These are phyloP conservation scores for Eleusine coracana DNA, from an alignment of 176 grass and related monocot genomes.

Conservation along the genomic window DNA sequence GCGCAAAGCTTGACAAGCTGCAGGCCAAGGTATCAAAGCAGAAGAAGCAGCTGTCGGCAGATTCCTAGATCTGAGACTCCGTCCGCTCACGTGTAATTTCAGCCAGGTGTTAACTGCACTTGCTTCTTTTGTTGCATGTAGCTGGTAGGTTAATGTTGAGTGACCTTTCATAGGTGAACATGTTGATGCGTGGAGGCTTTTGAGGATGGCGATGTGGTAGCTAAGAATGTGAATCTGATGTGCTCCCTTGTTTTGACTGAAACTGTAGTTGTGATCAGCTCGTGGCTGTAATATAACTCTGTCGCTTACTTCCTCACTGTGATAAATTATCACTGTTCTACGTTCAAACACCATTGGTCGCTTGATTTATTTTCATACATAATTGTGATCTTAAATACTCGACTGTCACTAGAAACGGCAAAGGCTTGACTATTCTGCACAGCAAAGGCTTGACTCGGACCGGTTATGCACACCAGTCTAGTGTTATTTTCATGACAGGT, in stretches of 20 bases:
- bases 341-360: not conserved
- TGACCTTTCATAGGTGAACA: not conserved
- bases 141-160: conserved; percentile 35
- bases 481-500: not conserved
- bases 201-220: conserved; percentile 28
- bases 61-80: conserved; percentile 27
- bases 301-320: not conserved
- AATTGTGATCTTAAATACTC: not conserved
- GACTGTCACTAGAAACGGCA: not conserved
- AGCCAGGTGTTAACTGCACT: conserved; percentile 25
- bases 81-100: conserved; percentile 36
- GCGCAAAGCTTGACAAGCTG: conserved; percentile 69
- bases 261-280: conserved; percentile 30
- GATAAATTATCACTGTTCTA: not conserved
- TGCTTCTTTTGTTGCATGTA: conserved; percentile 23
- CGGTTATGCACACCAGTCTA: not conserved
- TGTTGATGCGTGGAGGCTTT: conserved; percentile 17
- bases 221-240: conserved; percentile 5
- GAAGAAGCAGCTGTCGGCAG: conserved; percentile 64
- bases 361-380: not conserved
- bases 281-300: conserved; percentile 5
- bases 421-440: not conserved
- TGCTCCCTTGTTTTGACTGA: conserved; percentile 23
- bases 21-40: conserved; percentile 73
- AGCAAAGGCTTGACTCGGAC: not conserved